Base-by-base conservation (phyloP, 352 stramenopile genomes). In the Phytophthora pisi region DNA sequence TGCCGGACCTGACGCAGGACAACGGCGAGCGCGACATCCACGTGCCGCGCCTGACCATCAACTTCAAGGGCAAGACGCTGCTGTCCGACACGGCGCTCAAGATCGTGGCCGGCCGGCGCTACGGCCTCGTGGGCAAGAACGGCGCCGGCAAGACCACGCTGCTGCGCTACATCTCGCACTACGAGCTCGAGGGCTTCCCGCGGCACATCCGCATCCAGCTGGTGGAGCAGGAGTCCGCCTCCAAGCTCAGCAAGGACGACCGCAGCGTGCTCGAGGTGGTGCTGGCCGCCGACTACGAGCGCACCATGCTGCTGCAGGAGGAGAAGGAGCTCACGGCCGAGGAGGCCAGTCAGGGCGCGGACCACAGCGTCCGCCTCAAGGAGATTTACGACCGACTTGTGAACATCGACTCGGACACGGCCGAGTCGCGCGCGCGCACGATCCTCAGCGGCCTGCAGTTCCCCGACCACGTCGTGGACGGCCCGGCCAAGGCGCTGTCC, bases 181-280 rank as follows among this genome's bases (percentile, higher is more conserved):
- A 98, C 77, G 88, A 98, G 73, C 93, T 99, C 50, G 95, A 99
- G 54, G 96, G 96, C 3, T 99, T 99, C 79, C 97, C 97, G 8
- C 80, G 87, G 23, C 96, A 99, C 84, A 87, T 98, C 38, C 85
- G 96, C 55, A 97, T 99, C 26, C 90, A 99, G 66, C 87, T 98
- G 74, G 97, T 99, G 15, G 89, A 97, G 69, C 96, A 99, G 76
- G 97, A 99, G 70, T 93, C 82, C 28, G 84, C 84, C 20, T 95
- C 81, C n/a, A 95, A 94, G 66, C 75, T 95, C 30, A 92, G 77
- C 55, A 76, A 79, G 36, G 86, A 93, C 55, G 82, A 80, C 11
- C 88, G 90, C 20, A 97, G 85, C 47, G 95, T 99, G 18, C 68
- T 99, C n/a, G 76, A 98, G 20, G 95, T 98, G 34, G 96, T 99